Conservation (phyloP, 208 protist species). For the Acanthamoeba healyi region DNA sequence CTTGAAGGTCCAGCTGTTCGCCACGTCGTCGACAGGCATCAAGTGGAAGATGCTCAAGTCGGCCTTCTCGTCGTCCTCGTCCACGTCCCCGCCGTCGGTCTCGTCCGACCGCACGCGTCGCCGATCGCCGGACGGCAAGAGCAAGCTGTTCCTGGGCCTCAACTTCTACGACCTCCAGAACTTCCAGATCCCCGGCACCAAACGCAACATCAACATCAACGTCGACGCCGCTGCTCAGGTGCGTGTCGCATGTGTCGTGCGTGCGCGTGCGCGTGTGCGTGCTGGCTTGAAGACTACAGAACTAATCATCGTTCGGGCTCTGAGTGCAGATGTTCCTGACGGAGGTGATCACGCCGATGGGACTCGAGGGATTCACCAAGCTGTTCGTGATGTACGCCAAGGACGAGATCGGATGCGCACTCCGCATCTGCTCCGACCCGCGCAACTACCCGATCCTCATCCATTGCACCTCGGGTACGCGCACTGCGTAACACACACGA, state of each 20-base stretch:
- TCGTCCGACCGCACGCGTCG: not conserved
- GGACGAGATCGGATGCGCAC: constrained; percentile 23
- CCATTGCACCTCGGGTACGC: constrained; percentile 58
- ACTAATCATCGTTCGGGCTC: too few relatives aligned
- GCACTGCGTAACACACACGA: not conserved
- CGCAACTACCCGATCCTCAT: constrained; percentile 47
- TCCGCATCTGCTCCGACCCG: constrained; percentile 46
- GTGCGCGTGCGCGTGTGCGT: too few relatives aligned
- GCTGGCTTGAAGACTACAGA: too few relatives aligned
- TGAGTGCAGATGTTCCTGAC: not conserved
- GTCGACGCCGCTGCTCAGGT: constrained; percentile 25
- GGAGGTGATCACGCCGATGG: constrained; percentile 57
- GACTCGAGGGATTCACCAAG: constrained; percentile 50
- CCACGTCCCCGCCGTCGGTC: not conserved
- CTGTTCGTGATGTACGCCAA: constrained; percentile 34
- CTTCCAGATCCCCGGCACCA: constrained; percentile 7
- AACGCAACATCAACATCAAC: not conserved
- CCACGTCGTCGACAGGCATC: constrained; percentile 4
- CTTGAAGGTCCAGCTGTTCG: constrained; percentile 60
- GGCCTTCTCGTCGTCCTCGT: not conserved
- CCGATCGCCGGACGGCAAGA: not conserved
- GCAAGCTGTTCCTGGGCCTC: constrained; percentile 7
- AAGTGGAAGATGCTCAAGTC: constrained; percentile 72
- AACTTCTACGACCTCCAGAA: constrained; percentile 46
- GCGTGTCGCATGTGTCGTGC: too few relatives aligned